phyloP scores from a whole-genome alignment of 257 asterid species.

The Cordia subcordata region DNA sequence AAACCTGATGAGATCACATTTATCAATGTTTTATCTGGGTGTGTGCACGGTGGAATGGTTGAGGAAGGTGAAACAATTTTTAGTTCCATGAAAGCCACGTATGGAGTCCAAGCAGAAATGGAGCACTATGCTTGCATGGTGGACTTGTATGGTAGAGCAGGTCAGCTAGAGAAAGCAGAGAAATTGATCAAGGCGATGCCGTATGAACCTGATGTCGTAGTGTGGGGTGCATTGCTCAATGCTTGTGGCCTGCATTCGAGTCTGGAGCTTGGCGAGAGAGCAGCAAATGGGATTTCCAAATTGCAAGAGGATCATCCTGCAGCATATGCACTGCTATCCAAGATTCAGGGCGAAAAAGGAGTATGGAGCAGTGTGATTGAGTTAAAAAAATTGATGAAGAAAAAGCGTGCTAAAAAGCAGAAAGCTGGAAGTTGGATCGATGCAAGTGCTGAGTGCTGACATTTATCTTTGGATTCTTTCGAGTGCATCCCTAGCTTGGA shows the following conservation, averaged over 20 bases:
- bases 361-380: constrained; percentile 30
- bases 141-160: constrained; percentile 67
- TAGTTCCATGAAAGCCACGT: constrained; percentile 35
- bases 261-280: constrained; percentile 45
- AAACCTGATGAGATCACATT: constrained; percentile 60
- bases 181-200: constrained; percentile 54
- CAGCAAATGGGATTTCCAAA: constrained; percentile 46
- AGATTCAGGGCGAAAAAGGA: constrained; percentile 51
- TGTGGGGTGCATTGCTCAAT: constrained; percentile 76
- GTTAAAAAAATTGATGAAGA: constrained; percentile 37
- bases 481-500: too few relatives aligned
- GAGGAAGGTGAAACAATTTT: constrained; percentile 61
- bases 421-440: constrained; percentile 74
- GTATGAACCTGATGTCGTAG: constrained; percentile 65
- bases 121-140: constrained; percentile 86
- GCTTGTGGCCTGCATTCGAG: constrained; percentile 64
- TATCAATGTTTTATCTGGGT: constrained; percentile 62
- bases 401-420: constrained; percentile 48
- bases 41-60: constrained; percentile 73
- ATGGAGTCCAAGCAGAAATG: constrained; percentile 41
- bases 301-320: constrained; percentile 68
- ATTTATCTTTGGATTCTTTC: not conserved
- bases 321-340: constrained; percentile 39
- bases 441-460: not conserved
- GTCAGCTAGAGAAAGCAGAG: constrained; percentile 62